These are phyloP conservation scores for Paramecium octaurelia DNA, from an alignment of 73 alveolate genomes.

Conservation along the genomic window DNA sequence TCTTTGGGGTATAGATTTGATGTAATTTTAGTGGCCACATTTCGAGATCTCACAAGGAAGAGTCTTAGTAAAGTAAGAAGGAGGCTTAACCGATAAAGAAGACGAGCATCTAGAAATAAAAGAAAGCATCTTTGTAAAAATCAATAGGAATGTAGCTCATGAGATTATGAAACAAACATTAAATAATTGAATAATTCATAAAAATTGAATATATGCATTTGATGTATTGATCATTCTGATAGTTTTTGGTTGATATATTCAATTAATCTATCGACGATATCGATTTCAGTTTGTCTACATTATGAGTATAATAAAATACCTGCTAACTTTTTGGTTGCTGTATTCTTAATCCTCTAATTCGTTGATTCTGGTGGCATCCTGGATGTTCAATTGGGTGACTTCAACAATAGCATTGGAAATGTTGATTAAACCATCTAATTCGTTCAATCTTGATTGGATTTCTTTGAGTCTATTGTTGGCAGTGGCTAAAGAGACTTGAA, in stretches of 20 bases:
- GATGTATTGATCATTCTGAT: slow-evolving; percentile 8
- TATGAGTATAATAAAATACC: not conserved
- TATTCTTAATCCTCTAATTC: not conserved
- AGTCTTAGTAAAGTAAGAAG: not conserved
- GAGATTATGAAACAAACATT: not conserved
- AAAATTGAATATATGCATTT: not conserved
- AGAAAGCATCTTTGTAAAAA: not conserved
- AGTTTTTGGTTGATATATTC: slow-evolving; percentile 44
- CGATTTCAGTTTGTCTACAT: slow-evolving; percentile 29
- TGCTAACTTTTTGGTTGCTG: slow-evolving; percentile 7
- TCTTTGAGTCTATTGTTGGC: slow-evolving; percentile 42
- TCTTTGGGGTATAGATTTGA: not conserved
- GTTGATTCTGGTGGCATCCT: not conserved
- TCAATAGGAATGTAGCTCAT: not conserved
- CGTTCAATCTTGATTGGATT: slow-evolving; percentile 35
- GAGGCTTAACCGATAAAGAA: not conserved
- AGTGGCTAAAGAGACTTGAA: slow-evolving; percentile 23
- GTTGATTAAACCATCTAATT: slow-evolving; percentile 38
- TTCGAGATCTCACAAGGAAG: not conserved
- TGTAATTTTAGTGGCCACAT: slow-evolving; percentile 9
- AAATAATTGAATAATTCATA: not conserved
- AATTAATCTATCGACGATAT: slow-evolving; percentile 37
- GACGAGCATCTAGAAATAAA: not conserved
- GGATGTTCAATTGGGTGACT: not conserved
- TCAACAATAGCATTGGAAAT: slow-evolving; percentile 43